Percentiles rank a stretch among this genome's conserved stretches.
These are phyloP conservation scores for Neopestalotiopsis sp. DNA, from an alignment of 2,329 filamentous ascomycete genomes.

Conservation along the genomic window DNA sequence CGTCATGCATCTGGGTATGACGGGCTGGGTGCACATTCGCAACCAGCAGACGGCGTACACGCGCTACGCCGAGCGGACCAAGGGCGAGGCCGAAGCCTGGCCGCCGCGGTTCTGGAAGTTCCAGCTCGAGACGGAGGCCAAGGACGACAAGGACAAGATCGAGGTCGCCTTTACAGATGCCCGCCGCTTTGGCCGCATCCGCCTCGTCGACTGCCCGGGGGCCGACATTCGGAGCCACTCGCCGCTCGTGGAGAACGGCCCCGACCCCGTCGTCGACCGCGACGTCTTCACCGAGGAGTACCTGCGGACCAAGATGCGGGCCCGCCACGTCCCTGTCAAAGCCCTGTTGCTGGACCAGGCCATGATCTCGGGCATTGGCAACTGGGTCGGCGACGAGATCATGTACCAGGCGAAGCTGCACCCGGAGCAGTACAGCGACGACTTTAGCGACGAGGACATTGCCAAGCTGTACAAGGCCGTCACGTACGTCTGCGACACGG, in stretches of 20 bases:
- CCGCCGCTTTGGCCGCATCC: conserved; percentile 77
- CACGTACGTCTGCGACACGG: conserved; percentile 78
- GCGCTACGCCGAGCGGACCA: conserved; percentile 79
- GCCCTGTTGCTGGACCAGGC: conserved; percentile 86
- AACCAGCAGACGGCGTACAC: conserved; percentile 79
- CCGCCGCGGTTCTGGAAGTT: conserved; percentile 94
- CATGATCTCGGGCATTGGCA: conserved; percentile 90
- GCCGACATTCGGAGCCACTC: conserved; percentile 75
- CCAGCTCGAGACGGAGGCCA: conserved; percentile 67
- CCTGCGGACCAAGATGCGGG: conserved; percentile 71
- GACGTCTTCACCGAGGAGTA: conserved; percentile 79
- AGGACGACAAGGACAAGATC: conserved; percentile 52
- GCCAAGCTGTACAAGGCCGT: conserved; percentile 74
- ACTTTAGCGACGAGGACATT: conserved; percentile 75
- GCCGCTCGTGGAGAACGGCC: conserved; percentile 89
- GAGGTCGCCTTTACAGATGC: conserved; percentile 84
- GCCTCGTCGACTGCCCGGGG: conserved; percentile 81
- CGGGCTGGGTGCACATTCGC: conserved; percentile 87
- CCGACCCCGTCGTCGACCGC: conserved; percentile 86
- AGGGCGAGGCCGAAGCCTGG: conserved; percentile 70
- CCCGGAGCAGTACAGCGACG: conserved; percentile 90
- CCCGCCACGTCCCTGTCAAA: conserved; percentile 86
- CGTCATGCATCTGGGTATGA: conserved; percentile 86
- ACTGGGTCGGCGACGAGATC: conserved; percentile 96
- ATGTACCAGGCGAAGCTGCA: conserved; percentile 88